Percentiles rank a stretch among this genome's conserved stretches.
These are phyloP conservation scores for Cinchona pubescens DNA, from an alignment of 257 asterid genomes.

Conservation along the genomic window DNA sequence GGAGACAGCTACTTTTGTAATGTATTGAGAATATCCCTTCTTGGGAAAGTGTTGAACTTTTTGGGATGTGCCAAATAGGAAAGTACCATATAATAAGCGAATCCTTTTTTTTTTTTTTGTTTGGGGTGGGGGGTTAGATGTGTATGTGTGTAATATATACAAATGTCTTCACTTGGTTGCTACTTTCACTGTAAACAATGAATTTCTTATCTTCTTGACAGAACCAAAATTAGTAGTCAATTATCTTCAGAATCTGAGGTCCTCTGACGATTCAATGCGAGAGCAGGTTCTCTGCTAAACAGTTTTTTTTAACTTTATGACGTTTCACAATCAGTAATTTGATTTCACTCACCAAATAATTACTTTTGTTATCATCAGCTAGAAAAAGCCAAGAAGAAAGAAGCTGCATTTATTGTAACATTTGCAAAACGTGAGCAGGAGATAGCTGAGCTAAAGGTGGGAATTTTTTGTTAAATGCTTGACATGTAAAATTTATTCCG, in stretches of 20 bases:
- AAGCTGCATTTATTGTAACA: constrained; percentile 93
- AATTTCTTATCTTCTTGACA: constrained; percentile 17
- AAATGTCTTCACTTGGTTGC: not conserved
- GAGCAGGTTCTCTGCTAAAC: constrained; percentile 66
- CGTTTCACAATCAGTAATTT: not conserved
- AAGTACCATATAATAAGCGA: not conserved
- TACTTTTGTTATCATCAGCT: constrained; percentile 46
- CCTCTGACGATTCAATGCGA: constrained; percentile 83
- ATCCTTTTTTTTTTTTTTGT: not conserved
- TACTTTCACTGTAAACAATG: not conserved
- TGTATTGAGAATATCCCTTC: not conserved
- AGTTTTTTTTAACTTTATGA: not conserved
- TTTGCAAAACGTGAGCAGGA: constrained; percentile 98
- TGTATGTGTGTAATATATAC: no score
- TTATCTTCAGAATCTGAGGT: constrained; percentile 75
- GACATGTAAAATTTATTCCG: not conserved
- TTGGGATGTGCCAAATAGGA: not conserved
- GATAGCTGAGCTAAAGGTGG: constrained; percentile 96
- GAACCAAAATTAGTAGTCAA: constrained; percentile 64
- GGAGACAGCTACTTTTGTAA: not conserved
- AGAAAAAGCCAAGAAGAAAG: constrained; percentile 92
- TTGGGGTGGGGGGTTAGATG: not conserved
- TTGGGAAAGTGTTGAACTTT: not conserved
- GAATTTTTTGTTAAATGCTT: constrained; percentile 5
- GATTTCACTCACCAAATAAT: not conserved